Percentiles rank a stretch among this genome's conserved stretches.
Evolutionary conservation across 176 grass and related monocot genomes (phyloP).

Genomic region (Oryza meridionalis): DNA sequence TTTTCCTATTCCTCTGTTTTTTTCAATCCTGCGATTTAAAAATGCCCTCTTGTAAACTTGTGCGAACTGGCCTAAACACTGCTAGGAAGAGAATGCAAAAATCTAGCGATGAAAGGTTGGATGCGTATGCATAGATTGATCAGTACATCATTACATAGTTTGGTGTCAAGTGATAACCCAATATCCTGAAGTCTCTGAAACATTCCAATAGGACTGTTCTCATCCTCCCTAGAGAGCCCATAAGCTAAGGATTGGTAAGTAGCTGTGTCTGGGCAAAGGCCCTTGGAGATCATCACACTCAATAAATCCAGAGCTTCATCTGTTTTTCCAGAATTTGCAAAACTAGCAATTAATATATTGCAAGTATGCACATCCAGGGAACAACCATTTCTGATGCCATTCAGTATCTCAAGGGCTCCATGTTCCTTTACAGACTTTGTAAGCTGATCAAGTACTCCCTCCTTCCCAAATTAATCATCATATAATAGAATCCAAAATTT

Average conservation of each 20-base stretch:
- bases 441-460: neutral
- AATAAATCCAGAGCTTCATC: constrained; percentile 39
- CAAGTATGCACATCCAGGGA: constrained; percentile 6
- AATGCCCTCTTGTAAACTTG: no score
- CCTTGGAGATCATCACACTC: constrained; percentile 42
- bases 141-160: constrained; percentile 39
- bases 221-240: constrained; percentile 39
- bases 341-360: constrained; percentile 34
- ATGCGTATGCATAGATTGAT: constrained; percentile 32
- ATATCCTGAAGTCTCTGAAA: constrained; percentile 37
- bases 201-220: constrained; percentile 10
- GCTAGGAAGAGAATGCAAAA: neutral
- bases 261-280: constrained; percentile 25
- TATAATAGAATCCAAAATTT: no score
- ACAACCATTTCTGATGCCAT: neutral
- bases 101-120: neutral
- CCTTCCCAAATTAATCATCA: no score
- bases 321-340: constrained; percentile 34
- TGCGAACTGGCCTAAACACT: neutral
- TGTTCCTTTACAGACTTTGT: neutral
- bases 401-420: neutral
- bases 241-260: constrained; percentile 39
- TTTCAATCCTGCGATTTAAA: no score
- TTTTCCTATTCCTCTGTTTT: no score
- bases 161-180: constrained; percentile 24